These are phyloP conservation scores for Aspergillus cristatus DNA, from an alignment of 495 filamentous ascomycete species.

Conservation along the genomic window DNA sequence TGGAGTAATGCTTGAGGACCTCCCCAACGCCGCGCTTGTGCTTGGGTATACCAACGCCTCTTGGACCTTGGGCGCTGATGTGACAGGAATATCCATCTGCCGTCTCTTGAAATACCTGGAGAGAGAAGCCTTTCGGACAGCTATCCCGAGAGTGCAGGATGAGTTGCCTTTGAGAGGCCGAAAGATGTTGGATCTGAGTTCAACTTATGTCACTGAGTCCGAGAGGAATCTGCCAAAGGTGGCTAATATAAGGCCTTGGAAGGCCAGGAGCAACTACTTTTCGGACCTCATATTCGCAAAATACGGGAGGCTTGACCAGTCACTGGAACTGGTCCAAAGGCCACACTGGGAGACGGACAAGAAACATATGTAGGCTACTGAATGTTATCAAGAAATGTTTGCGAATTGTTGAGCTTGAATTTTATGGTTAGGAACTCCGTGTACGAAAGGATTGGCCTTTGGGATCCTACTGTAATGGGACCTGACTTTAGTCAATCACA, in stretches of 20 bases:
- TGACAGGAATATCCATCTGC: constrained; percentile 20
- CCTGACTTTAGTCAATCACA: too few species aligned
- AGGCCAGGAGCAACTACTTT: constrained; percentile 32
- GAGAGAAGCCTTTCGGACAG: constrained; percentile 16
- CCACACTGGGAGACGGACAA: too few species aligned
- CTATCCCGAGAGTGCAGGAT: constrained; percentile 17
- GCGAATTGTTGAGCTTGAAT: too few species aligned
- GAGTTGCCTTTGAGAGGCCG: constrained; percentile 16
- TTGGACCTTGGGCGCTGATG: constrained; percentile 46
- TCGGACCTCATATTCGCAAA: constrained; percentile 27
- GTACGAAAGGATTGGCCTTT: too few species aligned
- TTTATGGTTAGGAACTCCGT: too few species aligned
- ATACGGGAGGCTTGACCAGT: too few species aligned
- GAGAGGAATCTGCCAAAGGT: constrained; percentile 19
- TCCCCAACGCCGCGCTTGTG: constrained; percentile 39
- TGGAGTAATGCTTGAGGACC: constrained; percentile 37
- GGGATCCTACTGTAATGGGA: too few species aligned
- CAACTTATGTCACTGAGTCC: constrained; percentile 25
- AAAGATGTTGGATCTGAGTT: constrained; percentile 20
- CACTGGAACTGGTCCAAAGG: too few species aligned
- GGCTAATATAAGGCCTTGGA: constrained; percentile 32
- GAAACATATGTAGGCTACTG: too few species aligned
- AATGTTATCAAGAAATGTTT: too few species aligned
- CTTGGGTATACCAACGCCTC: constrained; percentile 38
- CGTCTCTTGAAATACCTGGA: constrained; percentile 25